Evolutionary conservation across 768 basidiomycete genomes (phyloP), one percentile per base, ranked within the genome.

Genomic region (Termitomyces heimii): DNA sequence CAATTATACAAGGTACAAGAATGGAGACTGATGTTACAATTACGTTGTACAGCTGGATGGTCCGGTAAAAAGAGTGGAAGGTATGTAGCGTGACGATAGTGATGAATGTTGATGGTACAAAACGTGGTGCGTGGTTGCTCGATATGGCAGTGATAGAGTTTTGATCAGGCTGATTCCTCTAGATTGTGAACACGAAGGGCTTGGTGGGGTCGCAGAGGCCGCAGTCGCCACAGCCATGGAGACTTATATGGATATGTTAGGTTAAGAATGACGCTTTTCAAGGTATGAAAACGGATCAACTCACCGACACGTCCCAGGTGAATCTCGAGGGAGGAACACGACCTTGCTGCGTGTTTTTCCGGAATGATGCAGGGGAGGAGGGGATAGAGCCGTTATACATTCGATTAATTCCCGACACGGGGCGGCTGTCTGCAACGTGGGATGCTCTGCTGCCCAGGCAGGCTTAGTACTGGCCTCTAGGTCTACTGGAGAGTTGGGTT

Each of bases 251-350:
- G 18, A 31, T 18, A 50, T 26, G 47, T 59, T 26, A 55, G 43
- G 53, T 60, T 18, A 62, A 49, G 28, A 20, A 35, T n/a, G 22
- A 18, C 14, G 37, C 24, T 53, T 39, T 32, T 0, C n/a, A 14
- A 16, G 14, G 12, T 24, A 45, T 4, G 18, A 46, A 22, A 39
- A 49, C 12, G 31, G 24, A 39, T 20, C 5, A 40, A 60, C 64
- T 59, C 24, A 65, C 64, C 58, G 58, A 52, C 64, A 65, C 9
- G 60, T 63, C 43, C 60, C 64, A 57, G 58, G 60, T 13, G 58
- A 39, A 39, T 62, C 56, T 34, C 55, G 58, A 35, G 62, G 58
- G 22, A 61, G 35, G 51, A 22, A 59, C 55, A 65, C 56, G 51
- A 65, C 58, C 34, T 63, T 54, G 54, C 62, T 61, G 49, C 61